These are phyloP conservation scores for Phytophthora sp. DNA, from an alignment of 352 stramenopile genomes.

Conservation along the genomic window DNA sequence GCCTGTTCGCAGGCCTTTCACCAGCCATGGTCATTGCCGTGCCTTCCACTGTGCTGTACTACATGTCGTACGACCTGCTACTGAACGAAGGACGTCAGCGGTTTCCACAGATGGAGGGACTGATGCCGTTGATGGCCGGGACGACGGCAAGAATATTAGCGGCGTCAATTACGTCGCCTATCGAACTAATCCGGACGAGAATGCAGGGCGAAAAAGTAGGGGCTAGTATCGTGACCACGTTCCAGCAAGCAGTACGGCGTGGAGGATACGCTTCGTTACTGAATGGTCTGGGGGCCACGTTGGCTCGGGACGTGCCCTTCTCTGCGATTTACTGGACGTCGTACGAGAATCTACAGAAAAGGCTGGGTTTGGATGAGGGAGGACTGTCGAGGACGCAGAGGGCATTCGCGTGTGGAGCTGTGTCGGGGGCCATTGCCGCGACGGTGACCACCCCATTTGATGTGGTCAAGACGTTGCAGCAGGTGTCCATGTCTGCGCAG, in stretches of 20 bases:
- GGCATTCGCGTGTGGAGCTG: slow-evolving; percentile 87
- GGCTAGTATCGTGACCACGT: slow-evolving; percentile 46
- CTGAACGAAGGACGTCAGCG: slow-evolving; percentile 52
- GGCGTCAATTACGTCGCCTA: slow-evolving; percentile 82
- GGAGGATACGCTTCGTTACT: slow-evolving; percentile 86
- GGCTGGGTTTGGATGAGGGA: slow-evolving; percentile 13
- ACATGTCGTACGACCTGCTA: slow-evolving; percentile 93
- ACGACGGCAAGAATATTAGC: slow-evolving; percentile 71
- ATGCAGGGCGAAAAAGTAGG: slow-evolving; percentile 66
- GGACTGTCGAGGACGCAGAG: slow-evolving; percentile 62
- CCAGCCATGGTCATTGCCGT: slow-evolving; percentile 94
- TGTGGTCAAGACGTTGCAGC: slow-evolving; percentile 95
- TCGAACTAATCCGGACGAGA: slow-evolving; percentile 89
- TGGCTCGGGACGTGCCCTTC: slow-evolving; percentile 96
- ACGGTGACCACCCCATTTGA: slow-evolving; percentile 95
- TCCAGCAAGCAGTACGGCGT: slow-evolving; percentile 58
- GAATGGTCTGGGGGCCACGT: slow-evolving; percentile 88
- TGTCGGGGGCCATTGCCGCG: slow-evolving; percentile 88
- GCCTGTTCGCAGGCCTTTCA: slow-evolving; percentile 89
- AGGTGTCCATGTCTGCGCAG: slow-evolving; percentile 60
- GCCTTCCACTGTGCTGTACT: slow-evolving; percentile 95
- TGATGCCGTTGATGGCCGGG: slow-evolving; percentile 75
- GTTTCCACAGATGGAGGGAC: slow-evolving; percentile 38
- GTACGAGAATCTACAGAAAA: slow-evolving; percentile 83
- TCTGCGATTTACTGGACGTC: slow-evolving; percentile 95